A percentile compares a stretch with the other conserved stretches of the same genome.
These are phyloP conservation scores for Dendrostoma leiphaemia DNA, from an alignment of 2,329 filamentous ascomycete species.

Conservation along the genomic window DNA sequence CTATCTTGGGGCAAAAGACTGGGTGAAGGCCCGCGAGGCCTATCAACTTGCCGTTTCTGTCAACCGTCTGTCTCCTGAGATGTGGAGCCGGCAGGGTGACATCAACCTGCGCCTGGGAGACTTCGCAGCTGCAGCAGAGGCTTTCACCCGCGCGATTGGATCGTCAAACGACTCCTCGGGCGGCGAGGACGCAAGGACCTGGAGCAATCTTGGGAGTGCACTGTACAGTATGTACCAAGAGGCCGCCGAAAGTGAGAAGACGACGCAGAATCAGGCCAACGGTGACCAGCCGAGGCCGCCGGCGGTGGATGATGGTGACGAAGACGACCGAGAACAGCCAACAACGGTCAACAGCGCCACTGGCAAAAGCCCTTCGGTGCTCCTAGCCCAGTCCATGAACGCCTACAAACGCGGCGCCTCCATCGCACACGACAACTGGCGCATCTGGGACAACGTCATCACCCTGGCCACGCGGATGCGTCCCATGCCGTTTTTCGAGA, in stretches of 20 bases:
- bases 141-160: conserved; percentile 80
- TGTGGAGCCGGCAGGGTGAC: conserved; percentile 91
- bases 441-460: conserved; percentile 96
- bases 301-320: conserved; percentile 27
- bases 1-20: conserved; percentile 66
- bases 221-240: conserved; percentile 68
- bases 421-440: conserved; percentile 81
- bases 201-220: conserved; percentile 90
- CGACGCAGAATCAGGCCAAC: conserved; percentile 23
- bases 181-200: conserved; percentile 85
- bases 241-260: conserved; percentile 38
- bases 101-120: conserved; percentile 75
- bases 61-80: conserved; percentile 76
- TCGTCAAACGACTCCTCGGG: conserved; percentile 60
- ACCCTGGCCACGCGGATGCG: conserved; percentile 77
- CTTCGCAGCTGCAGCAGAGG: conserved; percentile 77
- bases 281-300: conserved; percentile 12
- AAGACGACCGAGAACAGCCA: conserved; percentile 24
- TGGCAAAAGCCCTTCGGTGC: conserved; percentile 55
- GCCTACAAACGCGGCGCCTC: conserved; percentile 86
- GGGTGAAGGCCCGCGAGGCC: conserved; percentile 68
- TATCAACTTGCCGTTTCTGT: conserved; percentile 75
- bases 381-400: conserved; percentile 71
- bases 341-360: conserved; percentile 11
- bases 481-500: conserved; percentile 72